These are phyloP conservation scores for Skeletonema tropicum DNA, from an alignment of 108 stramenopile genomes.

Conservation along the genomic window DNA sequence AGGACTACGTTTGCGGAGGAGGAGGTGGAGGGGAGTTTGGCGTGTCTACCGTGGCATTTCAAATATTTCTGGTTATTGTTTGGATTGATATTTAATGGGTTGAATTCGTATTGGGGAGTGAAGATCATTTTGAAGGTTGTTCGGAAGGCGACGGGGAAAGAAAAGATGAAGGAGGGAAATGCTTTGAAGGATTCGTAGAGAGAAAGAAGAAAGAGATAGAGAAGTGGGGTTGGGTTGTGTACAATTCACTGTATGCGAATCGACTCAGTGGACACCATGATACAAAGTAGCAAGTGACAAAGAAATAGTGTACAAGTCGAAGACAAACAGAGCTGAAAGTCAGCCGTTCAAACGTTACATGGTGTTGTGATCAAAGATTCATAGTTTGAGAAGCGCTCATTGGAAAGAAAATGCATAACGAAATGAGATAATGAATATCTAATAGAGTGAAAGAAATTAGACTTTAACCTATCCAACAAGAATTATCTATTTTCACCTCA, in stretches of 20 bases:
- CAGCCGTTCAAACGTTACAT: neutral
- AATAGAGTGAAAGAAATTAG: neutral
- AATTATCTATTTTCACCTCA: too few species aligned
- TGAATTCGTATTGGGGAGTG: constrained; percentile 66
- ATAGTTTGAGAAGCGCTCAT: neutral
- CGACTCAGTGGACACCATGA: neutral
- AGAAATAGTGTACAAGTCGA: neutral
- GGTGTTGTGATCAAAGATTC: neutral
- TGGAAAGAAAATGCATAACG: neutral
- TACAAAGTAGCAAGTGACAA: neutral
- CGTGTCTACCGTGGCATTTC: constrained; percentile 58
- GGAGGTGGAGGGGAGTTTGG: neutral
- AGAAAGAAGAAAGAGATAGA: too few species aligned
- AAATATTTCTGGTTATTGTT: constrained; percentile 43
- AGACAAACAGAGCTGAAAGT: neutral
- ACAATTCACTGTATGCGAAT: too few species aligned
- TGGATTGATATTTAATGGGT: constrained; percentile 58
- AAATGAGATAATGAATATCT: neutral
- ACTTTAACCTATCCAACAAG: neutral
- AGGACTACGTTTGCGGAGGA: constrained; percentile 1
- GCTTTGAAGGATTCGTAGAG: constrained; percentile 3
- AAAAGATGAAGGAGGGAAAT: constrained; percentile 42
- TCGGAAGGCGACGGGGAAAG: constrained; percentile 57
- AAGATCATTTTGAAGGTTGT: constrained; percentile 60
- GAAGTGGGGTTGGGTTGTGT: neutral